Evolutionary conservation across 495 filamentous ascomycete species (phyloP).

Genomic region (Rusavskia elegans): DNA sequence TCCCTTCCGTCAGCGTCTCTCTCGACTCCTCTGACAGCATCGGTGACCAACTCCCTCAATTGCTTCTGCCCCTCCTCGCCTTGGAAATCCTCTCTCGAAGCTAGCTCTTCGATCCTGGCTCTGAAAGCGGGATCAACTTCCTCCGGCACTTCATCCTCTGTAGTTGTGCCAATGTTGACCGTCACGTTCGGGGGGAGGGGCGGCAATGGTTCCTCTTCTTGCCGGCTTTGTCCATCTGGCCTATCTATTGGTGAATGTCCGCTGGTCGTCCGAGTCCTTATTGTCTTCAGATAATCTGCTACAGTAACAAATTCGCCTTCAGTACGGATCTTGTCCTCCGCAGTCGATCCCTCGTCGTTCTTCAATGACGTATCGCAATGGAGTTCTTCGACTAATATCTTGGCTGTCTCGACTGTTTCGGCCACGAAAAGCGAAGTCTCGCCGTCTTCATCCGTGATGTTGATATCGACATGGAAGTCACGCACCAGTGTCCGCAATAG

Average conservation of each 20-base stretch:
- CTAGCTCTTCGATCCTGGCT: slow-evolving; percentile 60
- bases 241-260: slow-evolving; percentile 10
- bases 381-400: slow-evolving; percentile 65
- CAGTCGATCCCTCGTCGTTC: slow-evolving; percentile 52
- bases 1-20: slow-evolving; percentile 38
- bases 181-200: slow-evolving; percentile 50
- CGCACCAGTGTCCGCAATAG: slow-evolving; percentile 65
- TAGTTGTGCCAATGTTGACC: slow-evolving; percentile 50
- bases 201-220: slow-evolving; percentile 22
- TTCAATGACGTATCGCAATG: slow-evolving; percentile 44
- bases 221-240: slow-evolving; percentile 3
- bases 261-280: slow-evolving; percentile 22
- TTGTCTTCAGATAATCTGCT: slow-evolving; percentile 44
- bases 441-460: slow-evolving; percentile 72
- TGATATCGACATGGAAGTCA: slow-evolving; percentile 60
- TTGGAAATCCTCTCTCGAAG: slow-evolving; percentile 54
- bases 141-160: slow-evolving; percentile 36
- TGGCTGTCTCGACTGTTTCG: slow-evolving; percentile 62
- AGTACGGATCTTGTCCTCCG: slow-evolving; percentile 50
- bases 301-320: slow-evolving; percentile 58
- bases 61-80: slow-evolving; percentile 52
- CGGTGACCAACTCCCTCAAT: slow-evolving; percentile 51
- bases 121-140: slow-evolving; percentile 56
- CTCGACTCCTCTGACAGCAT: slow-evolving; percentile 42
- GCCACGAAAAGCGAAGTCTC: slow-evolving; percentile 83